Evolutionary conservation across 768 basidiomycete species (phyloP).

Genomic region (Rhizopogon vulgaris): DNA sequence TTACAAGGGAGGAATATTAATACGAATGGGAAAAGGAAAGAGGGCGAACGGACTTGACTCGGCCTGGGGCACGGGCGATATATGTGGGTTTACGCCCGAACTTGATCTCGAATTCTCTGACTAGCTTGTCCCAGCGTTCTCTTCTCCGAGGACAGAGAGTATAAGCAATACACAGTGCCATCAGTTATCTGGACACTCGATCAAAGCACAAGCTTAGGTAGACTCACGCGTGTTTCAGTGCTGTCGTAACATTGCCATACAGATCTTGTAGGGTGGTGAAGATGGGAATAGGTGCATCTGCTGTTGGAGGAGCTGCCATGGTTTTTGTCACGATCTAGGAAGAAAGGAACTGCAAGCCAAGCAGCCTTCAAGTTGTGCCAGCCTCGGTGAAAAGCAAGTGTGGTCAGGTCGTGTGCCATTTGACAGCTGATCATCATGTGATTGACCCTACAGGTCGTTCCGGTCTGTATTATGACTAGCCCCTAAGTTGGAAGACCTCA

Average conservation of each 20-base stretch:
- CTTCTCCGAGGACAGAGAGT: constrained; percentile 14
- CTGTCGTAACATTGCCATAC: constrained; percentile 46
- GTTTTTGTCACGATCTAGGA: not conserved
- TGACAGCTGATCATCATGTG: no score
- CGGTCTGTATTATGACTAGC: no score
- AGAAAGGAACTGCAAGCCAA: not conserved
- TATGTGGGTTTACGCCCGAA: constrained; percentile 65
- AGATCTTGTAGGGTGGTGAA: constrained; percentile 53
- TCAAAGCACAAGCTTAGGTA: not conserved
- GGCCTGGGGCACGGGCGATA: constrained; percentile 73
- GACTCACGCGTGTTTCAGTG: constrained; percentile 45
- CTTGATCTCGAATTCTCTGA: constrained; percentile 51
- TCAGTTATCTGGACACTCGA: not conserved
- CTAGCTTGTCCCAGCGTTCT: constrained; percentile 56
- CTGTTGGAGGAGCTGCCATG: constrained; percentile 21
- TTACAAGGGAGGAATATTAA: not conserved
- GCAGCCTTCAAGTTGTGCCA: not conserved
- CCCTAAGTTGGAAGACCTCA: no score
- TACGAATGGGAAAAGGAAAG: not conserved
- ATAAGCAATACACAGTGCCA: not conserved
- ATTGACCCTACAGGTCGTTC: no score
- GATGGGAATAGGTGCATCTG: constrained; percentile 53
- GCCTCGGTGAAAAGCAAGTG: not conserved
- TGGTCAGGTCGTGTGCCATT: not conserved
- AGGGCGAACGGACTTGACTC: constrained; percentile 56